Percentiles rank a stretch among this genome's conserved stretches.
Conservation (phyloP, 2,329 filamentous ascomycete species). For the Albifimbria verrucaria region DNA sequence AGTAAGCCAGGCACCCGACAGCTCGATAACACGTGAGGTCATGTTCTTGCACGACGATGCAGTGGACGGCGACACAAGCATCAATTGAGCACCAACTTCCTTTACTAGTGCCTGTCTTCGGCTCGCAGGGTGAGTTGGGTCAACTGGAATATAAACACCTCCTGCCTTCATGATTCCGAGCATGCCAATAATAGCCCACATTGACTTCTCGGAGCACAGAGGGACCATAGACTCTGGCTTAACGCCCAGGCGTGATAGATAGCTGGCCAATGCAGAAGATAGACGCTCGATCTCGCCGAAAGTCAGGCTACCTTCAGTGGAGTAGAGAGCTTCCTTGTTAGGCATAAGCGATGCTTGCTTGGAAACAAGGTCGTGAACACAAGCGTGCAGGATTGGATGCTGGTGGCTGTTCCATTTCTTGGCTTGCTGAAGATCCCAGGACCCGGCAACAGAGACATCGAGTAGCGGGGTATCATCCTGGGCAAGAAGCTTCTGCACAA, state of each 20-base stretch:
- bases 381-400: too few species aligned
- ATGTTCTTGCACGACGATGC: background rate
- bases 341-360: too few species aligned
- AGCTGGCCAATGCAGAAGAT: background rate
- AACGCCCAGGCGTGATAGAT: background rate
- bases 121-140: background rate
- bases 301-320: background rate
- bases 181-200: background rate
- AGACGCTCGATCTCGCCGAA: background rate
- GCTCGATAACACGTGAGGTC: background rate
- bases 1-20: background rate
- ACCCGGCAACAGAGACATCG: background rate
- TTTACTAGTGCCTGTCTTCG: background rate
- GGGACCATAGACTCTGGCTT: background rate
- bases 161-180: background rate
- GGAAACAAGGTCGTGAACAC: too few species aligned
- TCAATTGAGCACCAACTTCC: background rate
- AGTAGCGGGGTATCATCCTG: background rate
- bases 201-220: background rate
- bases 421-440: background rate
- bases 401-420: background rate
- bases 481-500: background rate
- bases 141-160: background rate
- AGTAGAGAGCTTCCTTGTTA: background rate
- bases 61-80: background rate